Percentiles rank a stretch among this genome's conserved stretches.
Evolutionary conservation across 148 eudicot species (phyloP).

Genomic region (Camellia japonica): DNA sequence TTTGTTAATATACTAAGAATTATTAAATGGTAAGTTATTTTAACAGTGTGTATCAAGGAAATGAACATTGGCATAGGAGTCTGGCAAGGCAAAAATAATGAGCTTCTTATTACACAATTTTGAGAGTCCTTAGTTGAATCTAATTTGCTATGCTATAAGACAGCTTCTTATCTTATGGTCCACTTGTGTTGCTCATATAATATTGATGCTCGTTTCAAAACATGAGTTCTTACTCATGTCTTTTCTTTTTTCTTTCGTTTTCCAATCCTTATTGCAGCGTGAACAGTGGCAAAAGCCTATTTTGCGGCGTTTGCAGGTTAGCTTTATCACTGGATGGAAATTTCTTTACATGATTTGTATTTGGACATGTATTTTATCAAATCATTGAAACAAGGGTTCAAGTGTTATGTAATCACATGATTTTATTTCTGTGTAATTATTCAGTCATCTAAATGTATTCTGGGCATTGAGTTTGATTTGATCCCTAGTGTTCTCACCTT

Average conservation of each 20-base stretch:
- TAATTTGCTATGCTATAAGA: neutral
- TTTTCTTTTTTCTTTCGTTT: conserved; percentile 14
- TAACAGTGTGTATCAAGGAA: neutral
- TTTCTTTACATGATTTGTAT: neutral
- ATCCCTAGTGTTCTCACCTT: neutral
- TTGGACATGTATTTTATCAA: neutral
- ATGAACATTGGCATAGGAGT: neutral
- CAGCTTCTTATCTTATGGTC: neutral
- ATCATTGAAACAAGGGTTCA: neutral
- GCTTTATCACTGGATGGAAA: conserved; percentile 10
- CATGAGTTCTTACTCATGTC: neutral
- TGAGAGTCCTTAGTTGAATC: neutral
- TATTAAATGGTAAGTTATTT: neutral
- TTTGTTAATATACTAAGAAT: neutral
- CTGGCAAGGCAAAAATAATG: neutral
- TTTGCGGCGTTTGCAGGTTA: conserved; percentile 92
- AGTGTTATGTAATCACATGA: conserved; percentile 48
- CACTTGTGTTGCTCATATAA: neutral
- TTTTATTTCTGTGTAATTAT: conserved; percentile 10
- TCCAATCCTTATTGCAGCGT: conserved; percentile 49
- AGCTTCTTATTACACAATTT: neutral
- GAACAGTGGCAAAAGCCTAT: conserved; percentile 87
- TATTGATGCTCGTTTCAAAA: neutral
- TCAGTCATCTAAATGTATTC: neutral
- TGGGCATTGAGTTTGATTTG: neutral